phyloP scores from a whole-genome alignment of 495 filamentous ascomycete genomes.

The Haplographium delicatum region DNA sequence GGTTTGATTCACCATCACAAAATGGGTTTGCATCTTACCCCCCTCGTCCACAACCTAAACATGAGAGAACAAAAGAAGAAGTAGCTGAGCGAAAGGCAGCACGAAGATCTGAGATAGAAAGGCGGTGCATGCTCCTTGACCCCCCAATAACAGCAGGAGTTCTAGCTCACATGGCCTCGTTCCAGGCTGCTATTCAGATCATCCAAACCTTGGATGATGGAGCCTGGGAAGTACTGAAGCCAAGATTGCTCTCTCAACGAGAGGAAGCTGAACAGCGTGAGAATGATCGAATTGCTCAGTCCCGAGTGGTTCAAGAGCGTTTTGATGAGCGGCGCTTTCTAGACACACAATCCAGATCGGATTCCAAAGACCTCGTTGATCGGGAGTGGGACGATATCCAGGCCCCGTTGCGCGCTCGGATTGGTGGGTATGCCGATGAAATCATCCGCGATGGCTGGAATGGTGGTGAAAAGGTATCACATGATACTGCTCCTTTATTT shows the following conservation, averaged over 20 bases:
- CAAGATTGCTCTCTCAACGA: slow-evolving; percentile 59
- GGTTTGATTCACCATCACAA: slow-evolving; percentile 25
- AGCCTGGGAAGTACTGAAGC: slow-evolving; percentile 60
- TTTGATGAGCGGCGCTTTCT: slow-evolving; percentile 32
- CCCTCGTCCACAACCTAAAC: slow-evolving; percentile 21
- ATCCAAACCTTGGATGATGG: slow-evolving; percentile 55
- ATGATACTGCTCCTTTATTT: slow-evolving; percentile 56
- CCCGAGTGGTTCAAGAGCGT: slow-evolving; percentile 38
- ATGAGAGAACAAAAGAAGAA: slow-evolving; percentile 39
- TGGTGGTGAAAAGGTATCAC: slow-evolving; percentile 48
- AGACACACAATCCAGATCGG: slow-evolving; percentile 40
- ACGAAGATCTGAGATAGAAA: slow-evolving; percentile 61
- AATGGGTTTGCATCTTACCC: slow-evolving; percentile 14
- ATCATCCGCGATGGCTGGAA: slow-evolving; percentile 55
- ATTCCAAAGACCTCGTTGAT: slow-evolving; percentile 55
- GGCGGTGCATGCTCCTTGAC: slow-evolving; percentile 52
- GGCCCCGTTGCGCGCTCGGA: slow-evolving; percentile 50
- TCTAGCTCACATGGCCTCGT: slow-evolving; percentile 61
- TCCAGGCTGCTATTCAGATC: slow-evolving; percentile 64
- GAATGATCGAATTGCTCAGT: slow-evolving; percentile 35
- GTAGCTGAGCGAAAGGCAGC: slow-evolving; percentile 51
- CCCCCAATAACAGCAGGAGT: slow-evolving; percentile 56
- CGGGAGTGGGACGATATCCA: slow-evolving; percentile 65
- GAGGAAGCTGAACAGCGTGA: slow-evolving; percentile 52
- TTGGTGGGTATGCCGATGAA: slow-evolving; percentile 59